phyloP scores from a whole-genome alignment of 2,329 filamentous ascomycete genomes.

The Penicillium vulpinum region DNA sequence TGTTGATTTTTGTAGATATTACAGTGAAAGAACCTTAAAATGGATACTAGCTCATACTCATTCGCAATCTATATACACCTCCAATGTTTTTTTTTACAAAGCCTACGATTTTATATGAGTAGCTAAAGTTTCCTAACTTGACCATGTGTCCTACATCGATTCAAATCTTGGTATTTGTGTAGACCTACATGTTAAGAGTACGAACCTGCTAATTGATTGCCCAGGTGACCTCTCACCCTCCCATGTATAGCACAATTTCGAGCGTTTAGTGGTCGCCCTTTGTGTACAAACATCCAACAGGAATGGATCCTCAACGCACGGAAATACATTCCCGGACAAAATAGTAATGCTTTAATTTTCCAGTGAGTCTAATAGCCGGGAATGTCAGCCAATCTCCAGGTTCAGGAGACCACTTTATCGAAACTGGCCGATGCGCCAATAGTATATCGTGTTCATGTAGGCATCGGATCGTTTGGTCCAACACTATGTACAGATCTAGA shows the following conservation, averaged over 20 bases:
- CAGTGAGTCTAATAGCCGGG: not conserved
- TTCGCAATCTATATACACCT: not conserved
- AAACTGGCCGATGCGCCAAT: not conserved
- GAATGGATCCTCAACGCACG: not conserved
- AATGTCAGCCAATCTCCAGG: slow-evolving; percentile 15
- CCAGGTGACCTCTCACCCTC: not conserved
- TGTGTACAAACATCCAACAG: not conserved
- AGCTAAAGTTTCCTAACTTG: not conserved
- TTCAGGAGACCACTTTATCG: not conserved
- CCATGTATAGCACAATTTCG: too few species aligned
- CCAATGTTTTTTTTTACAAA: not conserved
- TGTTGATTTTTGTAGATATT: not conserved
- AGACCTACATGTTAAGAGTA: not conserved
- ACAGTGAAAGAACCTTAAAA: too few species aligned
- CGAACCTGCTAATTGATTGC: not conserved
- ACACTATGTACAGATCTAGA: slow-evolving; percentile 7
- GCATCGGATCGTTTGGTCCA: not conserved
- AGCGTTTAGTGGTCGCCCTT: too few species aligned
- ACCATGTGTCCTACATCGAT: not conserved
- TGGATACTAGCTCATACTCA: not conserved
- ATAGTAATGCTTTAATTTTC: not conserved
- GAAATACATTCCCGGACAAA: not conserved
- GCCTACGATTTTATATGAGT: not conserved
- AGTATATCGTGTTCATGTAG: not conserved
- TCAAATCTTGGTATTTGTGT: not conserved